Evolutionary conservation across 108 stramenopile genomes (phyloP).

Genomic region (Mediolabrus comicus): DNA sequence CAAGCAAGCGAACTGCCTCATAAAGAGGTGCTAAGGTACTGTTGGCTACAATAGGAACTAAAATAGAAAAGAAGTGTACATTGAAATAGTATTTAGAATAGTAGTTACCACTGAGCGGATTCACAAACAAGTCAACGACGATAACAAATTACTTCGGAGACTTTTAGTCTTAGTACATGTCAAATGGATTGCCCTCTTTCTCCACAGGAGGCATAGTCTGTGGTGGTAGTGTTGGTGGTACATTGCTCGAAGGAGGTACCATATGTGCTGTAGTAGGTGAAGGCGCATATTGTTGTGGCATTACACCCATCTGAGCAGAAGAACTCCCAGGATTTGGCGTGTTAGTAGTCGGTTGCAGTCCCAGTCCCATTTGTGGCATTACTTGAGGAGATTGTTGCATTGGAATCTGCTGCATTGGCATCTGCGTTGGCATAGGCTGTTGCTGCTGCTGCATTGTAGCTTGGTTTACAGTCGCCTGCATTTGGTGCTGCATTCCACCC

Average conservation of each 20-base stretch:
- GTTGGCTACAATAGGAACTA: no score
- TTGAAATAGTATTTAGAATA: no score
- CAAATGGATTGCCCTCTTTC: constrained; percentile 52
- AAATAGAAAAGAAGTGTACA: no score
- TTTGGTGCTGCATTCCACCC: not conserved
- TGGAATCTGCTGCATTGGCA: not conserved
- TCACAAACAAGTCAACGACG: not conserved
- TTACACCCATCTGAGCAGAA: not conserved
- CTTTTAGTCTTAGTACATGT: constrained; percentile 36
- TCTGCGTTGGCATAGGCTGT: not conserved
- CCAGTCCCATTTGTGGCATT: not conserved
- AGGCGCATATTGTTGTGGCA: not conserved
- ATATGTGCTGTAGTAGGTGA: not conserved
- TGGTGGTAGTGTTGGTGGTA: constrained; percentile 6
- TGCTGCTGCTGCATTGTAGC: constrained; percentile 4
- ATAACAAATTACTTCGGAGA: no score
- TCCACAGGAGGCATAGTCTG: constrained; percentile 27
- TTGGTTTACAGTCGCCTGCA: not conserved
- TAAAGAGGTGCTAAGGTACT: no score
- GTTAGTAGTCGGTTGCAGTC: not conserved
- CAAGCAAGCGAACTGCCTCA: no score
- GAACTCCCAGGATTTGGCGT: not conserved
- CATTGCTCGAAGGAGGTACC: not conserved
- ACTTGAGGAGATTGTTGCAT: not conserved
- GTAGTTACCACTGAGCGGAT: no score